Evolutionary conservation across 2,329 filamentous ascomycete genomes (phyloP).

Genomic region (Zymoseptoria tritici): DNA sequence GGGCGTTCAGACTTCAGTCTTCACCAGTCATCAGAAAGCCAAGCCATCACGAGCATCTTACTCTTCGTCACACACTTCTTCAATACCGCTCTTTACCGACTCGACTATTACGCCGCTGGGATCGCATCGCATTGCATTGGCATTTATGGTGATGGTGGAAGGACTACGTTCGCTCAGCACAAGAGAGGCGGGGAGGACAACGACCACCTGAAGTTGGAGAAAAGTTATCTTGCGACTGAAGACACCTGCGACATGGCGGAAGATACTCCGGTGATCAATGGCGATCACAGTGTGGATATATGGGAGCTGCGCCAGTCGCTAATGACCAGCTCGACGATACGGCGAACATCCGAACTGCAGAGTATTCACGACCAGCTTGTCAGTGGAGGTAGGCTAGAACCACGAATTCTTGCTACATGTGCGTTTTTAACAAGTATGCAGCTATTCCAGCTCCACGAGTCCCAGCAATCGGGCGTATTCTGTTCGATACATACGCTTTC

Average conservation of each 20-base stretch:
- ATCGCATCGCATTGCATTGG: neutral
- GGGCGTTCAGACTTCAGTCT: neutral
- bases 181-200: constrained; percentile 18
- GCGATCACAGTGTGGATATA: constrained; percentile 17
- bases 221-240: neutral
- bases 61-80: neutral
- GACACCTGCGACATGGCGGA: constrained; percentile 7
- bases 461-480: constrained; percentile 49
- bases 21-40: neutral
- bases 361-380: constrained; percentile 37
- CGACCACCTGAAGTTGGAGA: constrained; percentile 1
- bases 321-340: constrained; percentile 43
- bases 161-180: neutral
- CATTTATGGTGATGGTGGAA: neutral
- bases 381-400: constrained; percentile 34
- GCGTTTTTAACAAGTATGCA: constrained; percentile 1
- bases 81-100: neutral
- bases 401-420: constrained; percentile 1
- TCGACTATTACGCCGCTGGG: neutral
- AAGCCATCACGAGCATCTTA: neutral
- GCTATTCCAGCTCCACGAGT: constrained; percentile 18
- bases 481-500: constrained; percentile 81
- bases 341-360: constrained; percentile 38
- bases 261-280: constrained; percentile 9
- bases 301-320: constrained; percentile 31